Evolutionary conservation across 108 stramenopile genomes (phyloP), one percentile per base, ranked within the genome.

Genomic region (Thalassiosira profunda): DNA sequence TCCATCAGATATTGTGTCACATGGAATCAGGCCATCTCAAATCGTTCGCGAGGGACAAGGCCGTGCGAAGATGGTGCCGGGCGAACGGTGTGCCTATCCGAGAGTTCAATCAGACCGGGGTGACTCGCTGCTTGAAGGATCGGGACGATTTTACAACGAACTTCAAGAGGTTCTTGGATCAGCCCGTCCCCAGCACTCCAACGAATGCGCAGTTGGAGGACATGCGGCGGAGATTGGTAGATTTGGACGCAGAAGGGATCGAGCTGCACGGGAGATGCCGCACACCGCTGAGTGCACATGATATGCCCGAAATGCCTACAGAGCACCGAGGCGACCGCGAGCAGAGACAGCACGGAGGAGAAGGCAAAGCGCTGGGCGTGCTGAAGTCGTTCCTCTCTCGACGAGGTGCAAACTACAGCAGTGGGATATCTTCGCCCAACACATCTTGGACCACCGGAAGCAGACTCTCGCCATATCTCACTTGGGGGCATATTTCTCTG

Each of bases 371-470:
- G 17, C 54, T 83, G 48, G 61, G 51, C 12, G 81, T 70, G 25
- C 67, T 90, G 8, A 10, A 63, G 1, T 85, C 86, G 5, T 90
- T 90, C 68, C 62, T 90, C 3, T 40, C 54, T 45, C 64, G 76
- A 33, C 70, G 88, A 8, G 86, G 82, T 29, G 63, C 68, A 18
- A 63, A 74, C 15, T 90, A 82, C 73, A 72, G 83, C 2, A 46
- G 74, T 33, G 83, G 81, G 1, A 87, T 90, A 34, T 90, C 88
- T 6, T 86, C 88, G 17, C 88, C 86, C 3, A 86, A 85, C 33
- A 60, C 82, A 40, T 72, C 82, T 10, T 86, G 86, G 88, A 85
- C 81, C n/a, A 76, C 86, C 10, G 82, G 88, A 10, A 83, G 84
- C 28, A 55, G 88, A 15, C 60, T 90, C 24, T 86, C 84, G 5